A percentile compares a stretch with the other conserved stretches of the same genome.
These are phyloP conservation scores for Colletotrichum filicis DNA, from an alignment of 2,329 filamentous ascomycete genomes.

Conservation along the genomic window DNA sequence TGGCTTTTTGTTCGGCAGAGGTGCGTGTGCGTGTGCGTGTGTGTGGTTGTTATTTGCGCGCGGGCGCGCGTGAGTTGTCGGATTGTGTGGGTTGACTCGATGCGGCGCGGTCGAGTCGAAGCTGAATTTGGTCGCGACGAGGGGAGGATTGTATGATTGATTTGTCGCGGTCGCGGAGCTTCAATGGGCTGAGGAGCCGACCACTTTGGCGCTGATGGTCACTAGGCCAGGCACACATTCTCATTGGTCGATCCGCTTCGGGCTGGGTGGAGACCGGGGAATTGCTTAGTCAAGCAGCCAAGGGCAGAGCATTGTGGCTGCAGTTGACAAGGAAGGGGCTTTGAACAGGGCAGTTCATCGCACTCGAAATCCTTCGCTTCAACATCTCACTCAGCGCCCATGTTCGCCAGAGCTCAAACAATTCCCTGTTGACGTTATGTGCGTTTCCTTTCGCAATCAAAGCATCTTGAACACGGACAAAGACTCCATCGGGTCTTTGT, in stretches of 20 bases:
- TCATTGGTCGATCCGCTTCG: constrained; percentile 9
- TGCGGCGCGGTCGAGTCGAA: constrained; percentile 9
- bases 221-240: neutral
- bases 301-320: neutral
- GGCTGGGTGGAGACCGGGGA: neutral
- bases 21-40: neutral
- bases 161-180: constrained; percentile 16
- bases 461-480: neutral
- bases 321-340: constrained; percentile 17
- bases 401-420: neutral
- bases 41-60: neutral
- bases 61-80: neutral
- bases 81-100: neutral
- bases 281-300: neutral
- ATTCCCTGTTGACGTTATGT: neutral
- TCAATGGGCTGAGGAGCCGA: constrained; percentile 16
- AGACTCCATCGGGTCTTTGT: constrained; percentile 16
- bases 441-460: neutral
- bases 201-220: neutral
- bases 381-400: constrained; percentile 21
- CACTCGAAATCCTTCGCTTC: constrained; percentile 9
- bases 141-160: neutral
- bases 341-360: constrained; percentile 17
- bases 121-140: constrained; percentile 1
- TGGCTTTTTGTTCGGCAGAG: neutral